Conservation (phyloP, 345 rosid species). For the Syzygium aromaticum region DNA sequence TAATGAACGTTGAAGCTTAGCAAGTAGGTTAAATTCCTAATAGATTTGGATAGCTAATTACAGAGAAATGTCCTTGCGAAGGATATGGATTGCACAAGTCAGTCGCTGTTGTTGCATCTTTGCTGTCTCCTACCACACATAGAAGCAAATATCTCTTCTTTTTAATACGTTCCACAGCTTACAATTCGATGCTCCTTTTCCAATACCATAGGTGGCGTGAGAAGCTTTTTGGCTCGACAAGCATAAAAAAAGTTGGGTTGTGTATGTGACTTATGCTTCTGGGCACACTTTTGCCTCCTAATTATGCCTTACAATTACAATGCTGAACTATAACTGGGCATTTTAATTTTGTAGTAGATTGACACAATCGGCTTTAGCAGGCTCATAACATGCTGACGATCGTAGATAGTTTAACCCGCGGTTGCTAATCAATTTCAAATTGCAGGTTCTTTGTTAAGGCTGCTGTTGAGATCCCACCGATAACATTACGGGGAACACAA, state of each 20-base stretch:
- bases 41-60: not conserved
- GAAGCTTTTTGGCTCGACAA: not conserved
- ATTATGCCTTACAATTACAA: not conserved
- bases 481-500: too few species aligned
- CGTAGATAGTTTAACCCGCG: too few species aligned
- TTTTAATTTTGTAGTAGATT: not conserved
- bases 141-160: not conserved
- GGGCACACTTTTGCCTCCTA: not conserved
- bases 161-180: not conserved
- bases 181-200: not conserved
- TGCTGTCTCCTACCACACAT: not conserved
- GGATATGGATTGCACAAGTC: not conserved
- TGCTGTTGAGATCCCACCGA: too few species aligned
- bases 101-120: not conserved
- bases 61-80: not conserved
- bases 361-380: not conserved
- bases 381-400: too few species aligned
- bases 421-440: too few species aligned
- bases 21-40: not conserved
- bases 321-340: not conserved
- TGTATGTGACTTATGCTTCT: not conserved
- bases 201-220: not conserved
- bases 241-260: not conserved
- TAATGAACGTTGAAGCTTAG: not conserved
- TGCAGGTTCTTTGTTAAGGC: too few species aligned